Conservation (phyloP, 225 moss, liverwort and hornwort genomes). For the Climacium dendroides region DNA sequence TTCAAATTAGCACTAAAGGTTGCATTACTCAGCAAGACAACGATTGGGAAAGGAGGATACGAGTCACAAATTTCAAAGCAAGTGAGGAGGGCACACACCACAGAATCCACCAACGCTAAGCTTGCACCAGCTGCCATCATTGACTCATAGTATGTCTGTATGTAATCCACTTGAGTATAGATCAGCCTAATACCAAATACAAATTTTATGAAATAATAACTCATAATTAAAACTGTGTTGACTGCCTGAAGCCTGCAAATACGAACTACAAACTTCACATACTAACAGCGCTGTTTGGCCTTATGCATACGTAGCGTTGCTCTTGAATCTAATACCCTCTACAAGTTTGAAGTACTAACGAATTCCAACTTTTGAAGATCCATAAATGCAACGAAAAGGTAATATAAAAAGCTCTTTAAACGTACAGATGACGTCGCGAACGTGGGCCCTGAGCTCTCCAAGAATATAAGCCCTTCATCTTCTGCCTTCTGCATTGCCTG, state of each 20-base stretch:
- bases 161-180: neutral
- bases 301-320: neutral
- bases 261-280: neutral
- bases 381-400: neutral
- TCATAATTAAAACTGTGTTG: neutral
- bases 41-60: neutral
- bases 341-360: neutral
- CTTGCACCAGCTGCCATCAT: constrained; percentile 95
- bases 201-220: neutral
- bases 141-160: constrained; percentile 80
- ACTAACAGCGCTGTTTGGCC: neutral
- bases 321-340: neutral
- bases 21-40: neutral
- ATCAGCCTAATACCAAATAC: neutral
- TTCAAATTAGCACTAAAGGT: neutral
- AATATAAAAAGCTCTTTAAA: neutral
- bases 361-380: neutral
- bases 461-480: constrained; percentile 67
- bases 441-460: constrained; percentile 74
- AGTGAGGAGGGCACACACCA: constrained; percentile 32
- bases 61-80: neutral
- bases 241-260: neutral
- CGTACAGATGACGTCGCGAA: constrained; percentile 76
- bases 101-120: constrained; percentile 81
- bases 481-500: constrained; percentile 88